These are phyloP conservation scores for Chalara sp. DNA, from an alignment of 2,329 filamentous ascomycete species.

Conservation along the genomic window DNA sequence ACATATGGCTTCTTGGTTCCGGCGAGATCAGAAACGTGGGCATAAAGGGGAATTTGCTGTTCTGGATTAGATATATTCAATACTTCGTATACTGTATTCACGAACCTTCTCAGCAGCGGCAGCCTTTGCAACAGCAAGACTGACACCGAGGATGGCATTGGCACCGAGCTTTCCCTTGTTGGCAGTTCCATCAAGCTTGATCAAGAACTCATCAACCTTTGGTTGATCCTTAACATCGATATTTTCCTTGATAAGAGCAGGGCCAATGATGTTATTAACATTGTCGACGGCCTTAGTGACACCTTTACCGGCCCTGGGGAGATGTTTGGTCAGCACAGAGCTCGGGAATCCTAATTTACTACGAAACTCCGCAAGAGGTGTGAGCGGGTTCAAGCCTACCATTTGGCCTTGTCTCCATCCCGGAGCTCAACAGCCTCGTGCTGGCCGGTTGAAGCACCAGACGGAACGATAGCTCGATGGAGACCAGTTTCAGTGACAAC, in stretches of 20 bases:
- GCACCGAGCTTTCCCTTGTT: conserved; percentile 87
- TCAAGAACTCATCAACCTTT: conserved; percentile 78
- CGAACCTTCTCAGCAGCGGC: conserved; percentile 76
- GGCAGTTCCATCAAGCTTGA: conserved; percentile 73
- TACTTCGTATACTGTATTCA: neutral
- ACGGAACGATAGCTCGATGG: conserved; percentile 95
- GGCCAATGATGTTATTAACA: conserved; percentile 75
- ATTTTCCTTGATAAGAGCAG: conserved; percentile 74
- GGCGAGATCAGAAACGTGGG: conserved; percentile 79
- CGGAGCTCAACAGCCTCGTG: conserved; percentile 89
- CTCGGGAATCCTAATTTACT: no score
- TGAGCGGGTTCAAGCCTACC: conserved; percentile 37
- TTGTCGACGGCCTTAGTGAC: conserved; percentile 81
- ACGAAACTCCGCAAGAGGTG: no score
- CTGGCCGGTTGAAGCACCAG: conserved; percentile 92
- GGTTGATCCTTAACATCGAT: conserved; percentile 83
- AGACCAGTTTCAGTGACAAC: conserved; percentile 93
- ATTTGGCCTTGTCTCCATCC: conserved; percentile 81
- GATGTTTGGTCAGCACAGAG: no score
- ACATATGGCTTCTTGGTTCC: conserved; percentile 90
- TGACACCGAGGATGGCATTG: conserved; percentile 84
- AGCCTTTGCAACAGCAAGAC: conserved; percentile 79
- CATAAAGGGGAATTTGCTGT: conserved; percentile 74
- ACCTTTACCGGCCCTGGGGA: conserved; percentile 60
- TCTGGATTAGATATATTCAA: neutral